Conservation (phyloP, 768 basidiomycete genomes). For the Punctularia strigosozonata region DNA sequence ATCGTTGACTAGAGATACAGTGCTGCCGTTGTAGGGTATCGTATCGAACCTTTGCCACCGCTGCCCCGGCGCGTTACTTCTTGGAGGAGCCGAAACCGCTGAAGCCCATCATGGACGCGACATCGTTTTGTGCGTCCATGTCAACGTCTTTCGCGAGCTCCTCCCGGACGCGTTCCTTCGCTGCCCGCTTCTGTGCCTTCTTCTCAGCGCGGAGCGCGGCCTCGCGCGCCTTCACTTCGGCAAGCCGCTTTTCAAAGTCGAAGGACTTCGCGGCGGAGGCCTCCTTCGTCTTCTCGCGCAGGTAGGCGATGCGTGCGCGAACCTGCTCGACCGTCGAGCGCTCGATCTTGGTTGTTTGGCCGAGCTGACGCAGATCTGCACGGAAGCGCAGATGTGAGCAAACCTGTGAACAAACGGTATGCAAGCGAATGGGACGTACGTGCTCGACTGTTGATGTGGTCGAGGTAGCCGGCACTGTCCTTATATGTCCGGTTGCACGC, state of each 20-base stretch:
- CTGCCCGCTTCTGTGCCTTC: conserved; percentile 71
- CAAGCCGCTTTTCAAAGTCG: conserved; percentile 86
- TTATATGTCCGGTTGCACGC: conserved; percentile 86
- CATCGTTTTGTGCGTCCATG: conserved; percentile 45
- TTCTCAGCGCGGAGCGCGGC: conserved; percentile 52
- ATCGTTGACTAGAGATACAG: too few species aligned
- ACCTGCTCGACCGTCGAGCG: conserved; percentile 91
- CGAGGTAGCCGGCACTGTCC: conserved; percentile 87
- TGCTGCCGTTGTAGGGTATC: too few species aligned
- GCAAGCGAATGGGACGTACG: conserved; percentile 44
- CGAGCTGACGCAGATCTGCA: conserved; percentile 80
- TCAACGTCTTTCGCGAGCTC: conserved; percentile 43
- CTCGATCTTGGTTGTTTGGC: conserved; percentile 89
- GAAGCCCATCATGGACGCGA: conserved; percentile 85
- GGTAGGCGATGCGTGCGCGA: conserved; percentile 73
- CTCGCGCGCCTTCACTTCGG: conserved; percentile 71
- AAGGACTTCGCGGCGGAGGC: conserved; percentile 79
- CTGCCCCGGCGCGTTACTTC: too few species aligned
- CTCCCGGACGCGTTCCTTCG: conserved; percentile 59
- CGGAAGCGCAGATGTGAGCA: conserved; percentile 3
- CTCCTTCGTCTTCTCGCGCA: conserved; percentile 81
- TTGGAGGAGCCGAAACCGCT: conserved; percentile 83
- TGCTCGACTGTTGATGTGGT: conserved; percentile 89
- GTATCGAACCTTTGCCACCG: too few species aligned
- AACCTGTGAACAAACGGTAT: conserved; percentile 2